phyloP scores from a whole-genome alignment of 2,329 filamentous ascomycete genomes.

The Colletotrichum falcatum region DNA sequence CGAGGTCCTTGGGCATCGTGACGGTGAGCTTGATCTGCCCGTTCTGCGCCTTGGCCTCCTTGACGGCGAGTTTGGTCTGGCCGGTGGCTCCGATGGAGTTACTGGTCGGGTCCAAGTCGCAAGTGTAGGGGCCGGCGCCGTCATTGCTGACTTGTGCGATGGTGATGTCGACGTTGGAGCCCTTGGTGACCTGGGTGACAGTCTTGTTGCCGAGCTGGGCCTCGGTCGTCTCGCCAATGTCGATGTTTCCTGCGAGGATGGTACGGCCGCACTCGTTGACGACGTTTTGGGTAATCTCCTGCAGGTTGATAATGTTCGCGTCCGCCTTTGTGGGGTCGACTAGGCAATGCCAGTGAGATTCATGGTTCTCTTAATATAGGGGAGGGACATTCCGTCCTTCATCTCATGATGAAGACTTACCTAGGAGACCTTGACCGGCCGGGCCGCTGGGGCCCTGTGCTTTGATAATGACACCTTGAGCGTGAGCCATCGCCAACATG shows the following conservation, averaged over 20 bases:
- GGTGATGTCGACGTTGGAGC: constrained; percentile 58
- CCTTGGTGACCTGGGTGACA: constrained; percentile 63
- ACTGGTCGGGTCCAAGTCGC: constrained; percentile 64
- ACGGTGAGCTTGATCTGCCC: constrained; percentile 69
- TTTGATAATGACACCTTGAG: constrained; percentile 61
- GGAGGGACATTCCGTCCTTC: constrained; percentile 52
- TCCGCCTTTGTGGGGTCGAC: constrained; percentile 75
- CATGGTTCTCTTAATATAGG: constrained; percentile 60
- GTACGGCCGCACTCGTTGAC: constrained; percentile 74
- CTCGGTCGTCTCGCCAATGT: constrained; percentile 68
- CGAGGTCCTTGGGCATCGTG: constrained; percentile 61
- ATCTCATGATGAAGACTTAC: constrained; percentile 45
- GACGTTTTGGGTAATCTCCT: constrained; percentile 62
- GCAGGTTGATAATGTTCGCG: constrained; percentile 71
- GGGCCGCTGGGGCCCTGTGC: constrained; percentile 61
- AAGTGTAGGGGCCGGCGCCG: constrained; percentile 66
- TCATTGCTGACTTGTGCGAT: constrained; percentile 66
- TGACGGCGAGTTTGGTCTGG: constrained; percentile 61
- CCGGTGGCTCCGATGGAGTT: constrained; percentile 59
- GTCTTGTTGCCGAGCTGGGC: constrained; percentile 58
- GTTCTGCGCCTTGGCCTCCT: constrained; percentile 66
- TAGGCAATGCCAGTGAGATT: constrained; percentile 66
- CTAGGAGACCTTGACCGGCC: constrained; percentile 60
- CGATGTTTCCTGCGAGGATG: constrained; percentile 70
- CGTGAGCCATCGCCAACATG: constrained; percentile 52